Evolutionary conservation across 768 basidiomycete genomes (phyloP), one percentile per base, ranked within the genome.

Genomic region (Clathrus columnatus): DNA sequence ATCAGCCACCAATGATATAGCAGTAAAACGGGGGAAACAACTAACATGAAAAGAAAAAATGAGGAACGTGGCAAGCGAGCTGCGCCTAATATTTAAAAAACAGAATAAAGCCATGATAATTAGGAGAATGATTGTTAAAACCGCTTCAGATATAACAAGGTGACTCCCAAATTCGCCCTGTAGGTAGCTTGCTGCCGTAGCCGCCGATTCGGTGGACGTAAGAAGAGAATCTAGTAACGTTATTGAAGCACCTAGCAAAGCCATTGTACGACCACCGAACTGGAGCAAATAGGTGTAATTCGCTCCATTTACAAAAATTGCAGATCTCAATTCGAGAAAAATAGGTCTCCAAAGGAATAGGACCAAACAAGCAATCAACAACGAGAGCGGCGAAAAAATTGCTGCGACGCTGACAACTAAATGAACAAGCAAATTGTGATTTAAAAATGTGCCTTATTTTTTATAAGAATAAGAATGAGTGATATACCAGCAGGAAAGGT

Each of bases 301-400:
- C 7, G 83, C 84, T 0, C 87, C 87, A 54, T 75, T 80, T 8
- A 87, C 74, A 0, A 84, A 82, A 1, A 88, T 66, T 2, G 85
- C 84, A 4, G 82, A 81, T 0, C 76, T 84, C 7, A 90, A 67
- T 63, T 88, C 87, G 59, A 79, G 75, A 78, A 90, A 81, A 46
- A 89, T 75, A 2, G 86, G 86, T 11, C 84, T 78, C 83, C 84
- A 89, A 21, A 88, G 63, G 61, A 83, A 84, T 2, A 86, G 63
- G 1, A 83, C 73, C 27, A 81, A 65, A 0, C 81, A 79, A 0
- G 87, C 83, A 23, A 83, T 61, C 32, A 84, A 75, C 55, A 89
- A 69, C 7, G 85, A 81, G 42, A 89, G 76, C 0, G 86, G 85
- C 1, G 85, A 86, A 46, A 43, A 5, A 20, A 10, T 24, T 42